Percentiles rank a stretch among this genome's conserved stretches.
Evolutionary conservation across 208 protist species (phyloP).

Genomic region (Leishmania guyanensis): DNA sequence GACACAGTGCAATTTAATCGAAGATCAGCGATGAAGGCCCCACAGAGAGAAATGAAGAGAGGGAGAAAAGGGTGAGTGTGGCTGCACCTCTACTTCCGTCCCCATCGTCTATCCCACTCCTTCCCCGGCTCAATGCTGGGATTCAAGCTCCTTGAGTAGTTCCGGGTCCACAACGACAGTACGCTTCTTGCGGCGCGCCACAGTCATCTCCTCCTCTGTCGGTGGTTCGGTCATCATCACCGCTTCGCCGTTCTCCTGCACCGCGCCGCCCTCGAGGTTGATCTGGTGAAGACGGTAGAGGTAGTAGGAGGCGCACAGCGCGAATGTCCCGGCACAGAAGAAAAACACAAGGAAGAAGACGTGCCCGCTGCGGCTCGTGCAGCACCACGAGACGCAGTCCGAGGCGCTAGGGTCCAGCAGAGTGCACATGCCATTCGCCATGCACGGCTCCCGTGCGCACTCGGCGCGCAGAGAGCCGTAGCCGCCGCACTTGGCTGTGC

Average conservation of each 20-base stretch:
- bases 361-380: conserved; percentile 58
- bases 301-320: conserved; percentile 68
- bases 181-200: conserved; percentile 52
- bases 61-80: no score
- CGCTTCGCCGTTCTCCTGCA: conserved; percentile 51
- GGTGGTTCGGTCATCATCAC: conserved; percentile 36
- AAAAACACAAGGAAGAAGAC: conserved; percentile 83
- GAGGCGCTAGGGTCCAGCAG: conserved; percentile 38
- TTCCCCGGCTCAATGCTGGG: conserved; percentile 6
- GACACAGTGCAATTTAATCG: background rate
- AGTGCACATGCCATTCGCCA: conserved; percentile 69
- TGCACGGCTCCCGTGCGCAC: conserved; percentile 75
- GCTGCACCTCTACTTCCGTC: background rate
- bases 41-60: background rate
- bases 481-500: conserved; percentile 62
- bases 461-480: conserved; percentile 72
- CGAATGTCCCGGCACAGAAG: conserved; percentile 71
- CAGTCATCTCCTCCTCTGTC: conserved; percentile 36
- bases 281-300: conserved; percentile 73
- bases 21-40: background rate
- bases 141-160: conserved; percentile 49
- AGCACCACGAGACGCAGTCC: conserved; percentile 84
- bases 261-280: conserved; percentile 71
- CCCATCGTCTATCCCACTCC: background rate
- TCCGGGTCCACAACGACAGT: conserved; percentile 59